Percentiles rank a stretch among this genome's conserved stretches.
These are phyloP conservation scores for Periconia macrospinosa DNA, from an alignment of 2,329 filamentous ascomycete genomes.

Conservation along the genomic window DNA sequence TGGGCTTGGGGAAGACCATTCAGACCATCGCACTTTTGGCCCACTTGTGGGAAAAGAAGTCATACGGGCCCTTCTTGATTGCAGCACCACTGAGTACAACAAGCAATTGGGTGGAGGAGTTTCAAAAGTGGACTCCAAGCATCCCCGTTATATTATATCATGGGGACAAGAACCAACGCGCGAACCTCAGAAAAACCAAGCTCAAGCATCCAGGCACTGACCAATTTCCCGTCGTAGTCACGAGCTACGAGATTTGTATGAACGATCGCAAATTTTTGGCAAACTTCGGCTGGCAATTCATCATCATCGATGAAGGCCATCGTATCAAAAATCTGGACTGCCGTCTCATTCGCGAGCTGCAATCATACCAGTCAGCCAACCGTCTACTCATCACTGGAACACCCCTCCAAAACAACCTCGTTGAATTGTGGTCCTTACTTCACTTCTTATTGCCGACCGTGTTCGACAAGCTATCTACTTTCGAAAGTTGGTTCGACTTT, in stretches of 20 bases:
- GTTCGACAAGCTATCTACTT: conserved; percentile 90
- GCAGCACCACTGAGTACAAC: conserved; percentile 88
- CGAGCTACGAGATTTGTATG: conserved; percentile 94
- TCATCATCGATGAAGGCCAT: conserved; percentile 97
- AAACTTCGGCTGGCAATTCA: conserved; percentile 93
- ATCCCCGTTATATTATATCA: conserved; percentile 93
- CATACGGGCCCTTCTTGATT: conserved; percentile 88
- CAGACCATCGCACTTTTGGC: conserved; percentile 89
- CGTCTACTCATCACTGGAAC: conserved; percentile 92
- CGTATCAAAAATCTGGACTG: conserved; percentile 97
- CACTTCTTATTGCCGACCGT: conserved; percentile 92
- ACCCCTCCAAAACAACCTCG: conserved; percentile 91
- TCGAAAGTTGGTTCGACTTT: conserved; percentile 97
- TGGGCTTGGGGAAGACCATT: conserved; percentile 91
- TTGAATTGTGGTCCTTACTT: conserved; percentile 90
- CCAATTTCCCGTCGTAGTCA: conserved; percentile 88
- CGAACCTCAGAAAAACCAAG: conserved; percentile 69
- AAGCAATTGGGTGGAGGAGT: conserved; percentile 95
- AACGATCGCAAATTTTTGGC: conserved; percentile 80
- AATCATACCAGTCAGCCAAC: conserved; percentile 87
- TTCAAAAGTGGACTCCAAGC: conserved; percentile 82
- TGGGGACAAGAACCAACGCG: conserved; percentile 77
- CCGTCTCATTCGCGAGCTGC: conserved; percentile 82
- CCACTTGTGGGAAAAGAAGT: conserved; percentile 81
- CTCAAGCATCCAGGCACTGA: conserved; percentile 70